Base-by-base conservation (phyloP, 202 grass and related monocot genomes). In the Brachypodium distachyon region DNA sequence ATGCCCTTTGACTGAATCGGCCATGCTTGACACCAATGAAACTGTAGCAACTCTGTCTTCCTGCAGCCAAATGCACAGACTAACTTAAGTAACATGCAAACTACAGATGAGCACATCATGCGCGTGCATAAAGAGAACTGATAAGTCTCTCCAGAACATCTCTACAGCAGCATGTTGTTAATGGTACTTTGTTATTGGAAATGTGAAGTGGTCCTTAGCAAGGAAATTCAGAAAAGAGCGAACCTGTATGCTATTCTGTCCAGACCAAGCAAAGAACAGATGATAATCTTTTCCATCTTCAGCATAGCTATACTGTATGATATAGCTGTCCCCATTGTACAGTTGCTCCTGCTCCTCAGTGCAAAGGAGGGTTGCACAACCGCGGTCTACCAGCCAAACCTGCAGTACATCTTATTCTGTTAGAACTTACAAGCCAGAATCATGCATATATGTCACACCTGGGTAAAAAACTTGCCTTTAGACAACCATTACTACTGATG, bases 301-400 rank as follows among this genome's bases (percentile, higher is more conserved):
- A 80, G 61, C 10, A 68, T 97, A 97, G 56, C 80, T 83, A 51
- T 93, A 91, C 9, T 77, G 81, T 23, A 91, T 43, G 19, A 97
- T 91, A 83, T 91, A 97, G 79, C 94, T 89, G 34, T 97, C 90
- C 74, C 84, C 94, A 11, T 66, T 91, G 51, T 87, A 87, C 38
- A 93, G 73, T 19, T 87, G 76, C 53, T 88, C 74, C 55, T 91
- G 90, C 66, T 89, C 86, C 73, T 86, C 68, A 40, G 85, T 82
- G 64, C 81, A 70, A 81, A 93, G 83, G 48, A 93, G 80, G 10
- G 50, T 70, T 78, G 65, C 78, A 52, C 25, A 77, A 57, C 73
- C 52, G 63, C 27, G 42, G 71, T 93, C 86, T 23, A 97, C 85
- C 65, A 90, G 55, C 90, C 88, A 97, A 73, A 97, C 90, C 93